phyloP scores from a whole-genome alignment of 352 stramenopile genomes.

The Phytophthora nicotianae region DNA sequence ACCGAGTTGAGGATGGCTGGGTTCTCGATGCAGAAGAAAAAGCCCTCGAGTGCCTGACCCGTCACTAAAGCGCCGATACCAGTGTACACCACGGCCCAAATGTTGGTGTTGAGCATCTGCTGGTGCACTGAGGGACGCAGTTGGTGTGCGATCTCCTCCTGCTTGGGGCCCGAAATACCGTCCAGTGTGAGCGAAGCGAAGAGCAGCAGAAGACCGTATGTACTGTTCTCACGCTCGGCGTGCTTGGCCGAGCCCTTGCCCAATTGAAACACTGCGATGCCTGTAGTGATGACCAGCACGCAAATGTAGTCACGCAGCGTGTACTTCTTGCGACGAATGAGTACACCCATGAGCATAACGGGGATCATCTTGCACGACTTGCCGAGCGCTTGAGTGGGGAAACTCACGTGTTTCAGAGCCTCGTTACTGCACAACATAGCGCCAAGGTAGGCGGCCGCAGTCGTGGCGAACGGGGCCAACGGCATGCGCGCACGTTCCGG shows the following conservation, averaged over 20 bases:
- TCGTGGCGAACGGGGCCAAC: constrained; percentile 85
- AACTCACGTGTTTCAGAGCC: constrained; percentile 94
- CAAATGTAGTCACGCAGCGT: constrained; percentile 89
- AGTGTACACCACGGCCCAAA: constrained; percentile 89
- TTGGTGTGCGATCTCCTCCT: constrained; percentile 89
- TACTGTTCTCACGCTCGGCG: constrained; percentile 86
- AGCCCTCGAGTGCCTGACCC: constrained; percentile 71
- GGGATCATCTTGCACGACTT: constrained; percentile 99
- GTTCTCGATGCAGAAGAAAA: constrained; percentile 86
- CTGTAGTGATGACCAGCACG: constrained; percentile 89
- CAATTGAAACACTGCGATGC: constrained; percentile 92
- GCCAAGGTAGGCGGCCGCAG: constrained; percentile 88
- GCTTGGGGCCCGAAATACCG: constrained; percentile 95
- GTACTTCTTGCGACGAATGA: constrained; percentile 93
- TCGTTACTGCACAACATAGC: constrained; percentile 94
- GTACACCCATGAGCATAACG: constrained; percentile 94
- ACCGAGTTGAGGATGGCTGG: constrained; percentile 84
- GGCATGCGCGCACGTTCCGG: constrained; percentile 72
- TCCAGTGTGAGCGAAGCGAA: constrained; percentile 95
- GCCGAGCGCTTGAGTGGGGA: constrained; percentile 97
- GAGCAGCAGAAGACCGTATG: constrained; percentile 88
- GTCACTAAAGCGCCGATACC: constrained; percentile 74
- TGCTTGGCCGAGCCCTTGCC: constrained; percentile 81
- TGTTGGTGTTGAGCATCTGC: constrained; percentile 92
- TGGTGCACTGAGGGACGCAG: constrained; percentile 86